Evolutionary conservation across 495 filamentous ascomycete genomes (phyloP).

Genomic region (Tuber microsphaerosporum): DNA sequence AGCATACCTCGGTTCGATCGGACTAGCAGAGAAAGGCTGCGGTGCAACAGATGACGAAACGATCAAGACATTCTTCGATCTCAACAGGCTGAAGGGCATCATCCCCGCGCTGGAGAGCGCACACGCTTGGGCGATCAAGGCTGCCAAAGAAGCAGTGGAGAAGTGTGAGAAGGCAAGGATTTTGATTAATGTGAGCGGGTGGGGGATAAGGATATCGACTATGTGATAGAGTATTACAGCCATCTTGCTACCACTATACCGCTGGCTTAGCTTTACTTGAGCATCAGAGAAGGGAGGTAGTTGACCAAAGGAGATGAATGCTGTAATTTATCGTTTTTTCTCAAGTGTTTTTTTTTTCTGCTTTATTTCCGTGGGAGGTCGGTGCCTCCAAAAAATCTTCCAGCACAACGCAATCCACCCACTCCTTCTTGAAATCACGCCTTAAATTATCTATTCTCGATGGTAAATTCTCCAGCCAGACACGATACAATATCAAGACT

Average conservation of each 20-base stretch:
- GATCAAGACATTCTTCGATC: slow-evolving; percentile 24
- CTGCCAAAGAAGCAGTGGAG: slow-evolving; percentile 23
- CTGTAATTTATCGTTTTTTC: no score
- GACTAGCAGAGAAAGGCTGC: slow-evolving; percentile 26
- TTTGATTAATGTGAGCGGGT: slow-evolving; percentile 42
- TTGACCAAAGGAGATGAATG: no score
- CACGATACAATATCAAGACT: no score
- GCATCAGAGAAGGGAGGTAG: no score
- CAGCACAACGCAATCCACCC: no score
- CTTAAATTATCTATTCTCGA: no score
- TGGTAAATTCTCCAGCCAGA: no score
- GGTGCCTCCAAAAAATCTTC: no score
- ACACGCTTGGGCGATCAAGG: slow-evolving; percentile 30
- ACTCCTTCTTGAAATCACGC: no score
- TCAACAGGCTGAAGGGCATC: slow-evolving; percentile 27
- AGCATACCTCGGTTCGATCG: slow-evolving; percentile 26
- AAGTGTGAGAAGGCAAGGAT: slow-evolving; percentile 22
- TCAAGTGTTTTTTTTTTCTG: no score
- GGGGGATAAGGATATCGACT: slow-evolving; percentile 43
- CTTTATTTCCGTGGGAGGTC: no score
- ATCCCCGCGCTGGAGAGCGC: slow-evolving; percentile 34
- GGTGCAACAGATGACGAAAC: slow-evolving; percentile 35
- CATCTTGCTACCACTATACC: slow-evolving; percentile 15
- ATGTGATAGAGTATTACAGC: slow-evolving; percentile 25
- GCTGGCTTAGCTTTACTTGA: no score